A percentile compares a stretch with the other conserved stretches of the same genome.
Conservation (phyloP, 2,329 filamentous ascomycete genomes). For the Fusarium concolor region DNA sequence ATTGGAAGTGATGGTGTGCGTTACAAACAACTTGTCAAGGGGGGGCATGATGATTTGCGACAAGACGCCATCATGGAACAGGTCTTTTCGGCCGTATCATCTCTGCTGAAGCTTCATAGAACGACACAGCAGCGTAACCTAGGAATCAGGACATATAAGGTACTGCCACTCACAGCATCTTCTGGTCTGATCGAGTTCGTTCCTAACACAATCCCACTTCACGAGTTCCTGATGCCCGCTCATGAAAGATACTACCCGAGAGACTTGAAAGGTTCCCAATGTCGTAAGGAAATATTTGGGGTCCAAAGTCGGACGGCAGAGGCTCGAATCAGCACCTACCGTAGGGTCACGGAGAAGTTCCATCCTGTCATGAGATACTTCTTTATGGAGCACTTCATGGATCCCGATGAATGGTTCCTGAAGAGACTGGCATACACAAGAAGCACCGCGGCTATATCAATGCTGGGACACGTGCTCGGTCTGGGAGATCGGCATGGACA, state of each 20-base stretch:
- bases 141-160: conserved; percentile 96
- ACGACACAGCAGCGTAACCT: conserved; percentile 88
- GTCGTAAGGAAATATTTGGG: conserved; percentile 81
- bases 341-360: conserved; percentile 82
- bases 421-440: conserved; percentile 91
- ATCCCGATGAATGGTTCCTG: conserved; percentile 96
- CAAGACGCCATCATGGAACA: conserved; percentile 99
- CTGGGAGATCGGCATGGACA: conserved; percentile 95
- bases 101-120: conserved; percentile 86
- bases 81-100: conserved; percentile 95
- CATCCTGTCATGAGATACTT: conserved; percentile 96
- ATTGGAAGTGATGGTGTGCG: conserved; percentile 79
- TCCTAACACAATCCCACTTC: conserved; percentile 88
- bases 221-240: conserved; percentile 91
- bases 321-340: conserved; percentile 78
- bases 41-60: conserved; percentile 93
- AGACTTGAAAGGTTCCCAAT: conserved; percentile 80
- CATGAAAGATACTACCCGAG: conserved; percentile 88
- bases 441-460: conserved; percentile 93
- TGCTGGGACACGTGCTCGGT: conserved; percentile 91
- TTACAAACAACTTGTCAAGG: conserved; percentile 95
- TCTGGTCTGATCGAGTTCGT: conserved; percentile 98
- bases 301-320: conserved; percentile 78
- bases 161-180: conserved; percentile 84
- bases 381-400: conserved; percentile 93